A percentile compares a stretch with the other conserved stretches of the same genome.
phyloP scores from a whole-genome alignment of 768 basidiomycete genomes.

The Hygrophoropsis aurantiaca region DNA sequence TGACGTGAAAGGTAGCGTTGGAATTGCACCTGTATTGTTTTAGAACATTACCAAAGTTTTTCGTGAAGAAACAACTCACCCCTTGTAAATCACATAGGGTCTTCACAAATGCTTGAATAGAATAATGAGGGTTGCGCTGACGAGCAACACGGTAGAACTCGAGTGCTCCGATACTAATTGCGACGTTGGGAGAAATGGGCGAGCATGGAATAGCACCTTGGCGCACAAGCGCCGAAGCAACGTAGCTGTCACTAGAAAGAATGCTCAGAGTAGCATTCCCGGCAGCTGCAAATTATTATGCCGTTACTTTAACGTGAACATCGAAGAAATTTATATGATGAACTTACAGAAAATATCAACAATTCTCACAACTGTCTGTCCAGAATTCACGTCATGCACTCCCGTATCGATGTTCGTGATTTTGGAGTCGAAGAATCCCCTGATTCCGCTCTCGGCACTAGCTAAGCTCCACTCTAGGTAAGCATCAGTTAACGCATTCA shows the following conservation, averaged over 20 bases:
- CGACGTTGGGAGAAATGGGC: slow-evolving; percentile 2
- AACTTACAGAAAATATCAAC: slow-evolving; percentile 4
- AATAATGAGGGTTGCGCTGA: slow-evolving; percentile 12
- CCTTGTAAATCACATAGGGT: slow-evolving; percentile 18
- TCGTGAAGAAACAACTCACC: neutral
- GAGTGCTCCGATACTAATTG: neutral
- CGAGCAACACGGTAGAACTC: slow-evolving; percentile 11
- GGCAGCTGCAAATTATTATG: slow-evolving; percentile 1
- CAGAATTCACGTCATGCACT: neutral
- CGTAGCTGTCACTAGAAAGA: neutral
- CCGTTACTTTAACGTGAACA: neutral
- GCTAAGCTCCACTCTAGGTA: slow-evolving; percentile 2
- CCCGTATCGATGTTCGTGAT: neutral
- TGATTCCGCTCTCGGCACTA: neutral
- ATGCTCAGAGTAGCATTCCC: neutral
- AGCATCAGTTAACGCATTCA: neutral
- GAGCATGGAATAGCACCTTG: slow-evolving; percentile 7
- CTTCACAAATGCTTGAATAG: slow-evolving; percentile 19
- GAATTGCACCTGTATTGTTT: slow-evolving; percentile 2
- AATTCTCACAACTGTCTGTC: neutral
- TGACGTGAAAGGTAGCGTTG: slow-evolving; percentile 12
- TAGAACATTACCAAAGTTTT: too few relatives aligned
- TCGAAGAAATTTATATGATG: neutral
- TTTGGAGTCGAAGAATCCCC: neutral
- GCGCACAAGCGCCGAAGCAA: slow-evolving; percentile 1